phyloP scores from a whole-genome alignment of 2,329 filamentous ascomycete species.

The Sporothrix euskadiensis region DNA sequence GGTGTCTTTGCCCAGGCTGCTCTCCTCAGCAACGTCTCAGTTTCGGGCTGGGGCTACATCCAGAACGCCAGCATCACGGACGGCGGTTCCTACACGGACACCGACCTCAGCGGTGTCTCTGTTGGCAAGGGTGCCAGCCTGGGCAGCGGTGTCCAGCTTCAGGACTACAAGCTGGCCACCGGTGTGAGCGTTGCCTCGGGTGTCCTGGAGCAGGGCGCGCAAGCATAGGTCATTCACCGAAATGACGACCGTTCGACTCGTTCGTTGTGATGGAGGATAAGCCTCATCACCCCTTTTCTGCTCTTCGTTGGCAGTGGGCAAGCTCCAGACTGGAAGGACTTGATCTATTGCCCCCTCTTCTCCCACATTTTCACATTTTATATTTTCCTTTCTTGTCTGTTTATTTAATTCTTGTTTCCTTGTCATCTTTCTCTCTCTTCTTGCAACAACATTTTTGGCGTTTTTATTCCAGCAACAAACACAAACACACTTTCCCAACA shows the following conservation, averaged over 20 bases:
- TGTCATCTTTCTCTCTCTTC: neutral
- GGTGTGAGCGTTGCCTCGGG: neutral
- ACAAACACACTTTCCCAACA: neutral
- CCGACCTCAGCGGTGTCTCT: neutral
- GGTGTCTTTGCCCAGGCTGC: slow-evolving; percentile 10
- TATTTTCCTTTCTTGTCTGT: neutral
- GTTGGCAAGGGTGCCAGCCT: slow-evolving; percentile 4
- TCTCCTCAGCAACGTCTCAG: slow-evolving; percentile 17
- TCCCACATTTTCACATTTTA: neutral
- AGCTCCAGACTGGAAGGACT: neutral
- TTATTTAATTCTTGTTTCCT: neutral
- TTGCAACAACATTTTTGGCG: neutral
- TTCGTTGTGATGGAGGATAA: neutral
- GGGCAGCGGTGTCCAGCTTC: slow-evolving; percentile 15
- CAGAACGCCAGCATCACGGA: slow-evolving; percentile 22
- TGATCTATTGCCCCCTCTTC: neutral
- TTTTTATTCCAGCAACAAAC: neutral
- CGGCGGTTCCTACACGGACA: slow-evolving; percentile 5
- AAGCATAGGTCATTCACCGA: neutral
- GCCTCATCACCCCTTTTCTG: neutral
- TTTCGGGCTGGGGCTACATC: slow-evolving; percentile 5
- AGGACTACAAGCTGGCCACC: slow-evolving; percentile 24
- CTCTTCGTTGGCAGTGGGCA: slow-evolving; percentile 11
- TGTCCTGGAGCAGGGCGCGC: slow-evolving; percentile 18
- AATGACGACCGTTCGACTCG: neutral